Percentiles rank a stretch among this genome's conserved stretches.
Evolutionary conservation across 768 basidiomycete species (phyloP).

Genomic region (Rhodosporidiobolus odoratus): DNA sequence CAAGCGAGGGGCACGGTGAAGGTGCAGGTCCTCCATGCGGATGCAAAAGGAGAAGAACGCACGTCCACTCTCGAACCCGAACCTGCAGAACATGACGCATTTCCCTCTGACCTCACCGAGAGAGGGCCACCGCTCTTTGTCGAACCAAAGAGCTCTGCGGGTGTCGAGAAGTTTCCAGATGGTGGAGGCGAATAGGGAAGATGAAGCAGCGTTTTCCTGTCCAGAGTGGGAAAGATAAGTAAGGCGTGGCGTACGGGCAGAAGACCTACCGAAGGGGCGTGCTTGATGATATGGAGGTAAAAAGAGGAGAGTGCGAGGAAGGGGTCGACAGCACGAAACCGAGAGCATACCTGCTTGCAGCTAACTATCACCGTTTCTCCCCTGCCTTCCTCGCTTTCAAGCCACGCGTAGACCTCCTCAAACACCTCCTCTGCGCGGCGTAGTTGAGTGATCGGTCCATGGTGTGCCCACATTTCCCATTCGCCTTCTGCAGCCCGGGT

Average conservation of each 20-base stretch:
- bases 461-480: slow-evolving; percentile 9
- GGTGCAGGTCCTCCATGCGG: neutral
- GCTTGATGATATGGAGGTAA: neutral
- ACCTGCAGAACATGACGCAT: slow-evolving; percentile 16
- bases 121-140: neutral
- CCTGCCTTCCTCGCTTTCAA: neutral
- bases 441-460: neutral
- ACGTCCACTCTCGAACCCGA: neutral
- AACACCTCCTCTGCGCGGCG: neutral
- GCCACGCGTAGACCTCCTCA: slow-evolving; percentile 1
- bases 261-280: neutral
- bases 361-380: neutral
- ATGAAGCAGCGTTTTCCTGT: slow-evolving; percentile 5
- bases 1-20: neutral
- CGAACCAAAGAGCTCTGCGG: neutral
- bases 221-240: too few relatives aligned
- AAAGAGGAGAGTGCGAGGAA: neutral
- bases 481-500: neutral
- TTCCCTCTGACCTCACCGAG: slow-evolving; percentile 9
- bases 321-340: neutral
- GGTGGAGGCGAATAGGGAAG: neutral
- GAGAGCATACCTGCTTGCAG: slow-evolving; percentile 11
- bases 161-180: neutral
- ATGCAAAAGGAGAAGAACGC: neutral
- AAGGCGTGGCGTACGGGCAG: neutral